phyloP scores from a whole-genome alignment of 306 rosid genomes.

The Acacia confusa region DNA sequence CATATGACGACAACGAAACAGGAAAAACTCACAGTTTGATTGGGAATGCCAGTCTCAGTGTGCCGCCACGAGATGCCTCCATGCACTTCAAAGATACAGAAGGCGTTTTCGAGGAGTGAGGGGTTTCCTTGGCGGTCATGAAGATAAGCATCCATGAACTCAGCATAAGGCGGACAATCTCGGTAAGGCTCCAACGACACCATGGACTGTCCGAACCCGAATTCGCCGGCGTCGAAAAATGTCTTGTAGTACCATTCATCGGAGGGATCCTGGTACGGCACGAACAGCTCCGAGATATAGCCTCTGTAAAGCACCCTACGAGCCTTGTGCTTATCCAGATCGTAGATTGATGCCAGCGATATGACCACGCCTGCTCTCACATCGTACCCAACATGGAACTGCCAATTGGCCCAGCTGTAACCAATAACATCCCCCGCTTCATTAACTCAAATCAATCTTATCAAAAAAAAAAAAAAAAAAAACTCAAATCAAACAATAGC shows the following conservation, averaged over 20 bases:
- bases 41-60: constrained; percentile 37
- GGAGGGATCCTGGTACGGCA: constrained; percentile 44
- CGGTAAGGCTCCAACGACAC: constrained; percentile 35
- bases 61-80: constrained; percentile 43
- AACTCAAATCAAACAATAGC: not conserved
- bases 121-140: constrained; percentile 22
- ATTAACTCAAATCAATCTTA: not conserved
- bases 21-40: constrained; percentile 13
- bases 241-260: constrained; percentile 50
- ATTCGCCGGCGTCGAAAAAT: constrained; percentile 44
- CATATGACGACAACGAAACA: not conserved
- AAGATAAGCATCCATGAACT: constrained; percentile 24
- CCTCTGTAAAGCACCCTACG: constrained; percentile 42
- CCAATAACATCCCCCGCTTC: not conserved
- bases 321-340: constrained; percentile 30
- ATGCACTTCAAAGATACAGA: constrained; percentile 43
- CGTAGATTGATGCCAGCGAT: constrained; percentile 42
- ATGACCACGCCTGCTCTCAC: constrained; percentile 28
- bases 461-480: too few relatives aligned
- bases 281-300: constrained; percentile 36
- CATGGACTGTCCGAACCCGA: constrained; percentile 37
- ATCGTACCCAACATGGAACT: constrained; percentile 38
- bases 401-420: constrained; percentile 49
- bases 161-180: constrained; percentile 41
- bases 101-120: constrained; percentile 30